phyloP scores from a whole-genome alignment of 352 stramenopile species.

The Phytopythium litorale region DNA sequence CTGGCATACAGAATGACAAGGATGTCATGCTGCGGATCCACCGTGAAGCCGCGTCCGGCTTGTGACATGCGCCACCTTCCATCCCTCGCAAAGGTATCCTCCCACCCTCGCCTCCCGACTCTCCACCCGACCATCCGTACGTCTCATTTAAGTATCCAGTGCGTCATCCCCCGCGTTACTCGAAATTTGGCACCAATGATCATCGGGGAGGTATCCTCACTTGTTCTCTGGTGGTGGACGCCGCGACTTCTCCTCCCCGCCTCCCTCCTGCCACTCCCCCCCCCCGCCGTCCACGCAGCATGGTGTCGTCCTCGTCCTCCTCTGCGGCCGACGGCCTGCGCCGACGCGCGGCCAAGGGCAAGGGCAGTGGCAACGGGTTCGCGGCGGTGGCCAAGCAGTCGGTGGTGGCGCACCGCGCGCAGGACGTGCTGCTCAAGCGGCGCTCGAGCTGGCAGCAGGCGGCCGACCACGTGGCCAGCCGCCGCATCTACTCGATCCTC shows the following conservation, averaged over 20 bases:
- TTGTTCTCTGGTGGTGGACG: not conserved
- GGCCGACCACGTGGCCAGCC: constrained; percentile 50
- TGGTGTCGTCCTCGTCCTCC: not conserved
- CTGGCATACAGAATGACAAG: not conserved
- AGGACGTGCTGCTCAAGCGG: constrained; percentile 6
- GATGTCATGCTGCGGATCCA: not conserved
- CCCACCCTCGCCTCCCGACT: not conserved
- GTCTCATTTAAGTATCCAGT: not conserved
- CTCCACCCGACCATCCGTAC: not conserved
- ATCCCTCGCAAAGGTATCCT: not conserved
- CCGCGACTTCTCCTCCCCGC: not conserved
- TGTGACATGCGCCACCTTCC: not conserved
- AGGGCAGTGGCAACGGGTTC: constrained; percentile 1
- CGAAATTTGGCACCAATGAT: not conserved
- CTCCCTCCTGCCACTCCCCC: not conserved
- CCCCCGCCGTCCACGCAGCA: not conserved
- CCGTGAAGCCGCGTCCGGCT: not conserved
- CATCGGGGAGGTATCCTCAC: not conserved
- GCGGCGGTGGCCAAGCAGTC: constrained; percentile 7
- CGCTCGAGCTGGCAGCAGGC: constrained; percentile 52
- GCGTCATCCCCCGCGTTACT: constrained; percentile 1
- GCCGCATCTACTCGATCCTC: constrained; percentile 72
- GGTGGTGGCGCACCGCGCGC: not conserved
- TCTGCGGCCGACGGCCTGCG: constrained; percentile 13
- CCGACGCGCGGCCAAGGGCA: constrained; percentile 21